phyloP scores from a whole-genome alignment of 1,284 basidiomycete species.

The Rhodotorula sp. region DNA sequence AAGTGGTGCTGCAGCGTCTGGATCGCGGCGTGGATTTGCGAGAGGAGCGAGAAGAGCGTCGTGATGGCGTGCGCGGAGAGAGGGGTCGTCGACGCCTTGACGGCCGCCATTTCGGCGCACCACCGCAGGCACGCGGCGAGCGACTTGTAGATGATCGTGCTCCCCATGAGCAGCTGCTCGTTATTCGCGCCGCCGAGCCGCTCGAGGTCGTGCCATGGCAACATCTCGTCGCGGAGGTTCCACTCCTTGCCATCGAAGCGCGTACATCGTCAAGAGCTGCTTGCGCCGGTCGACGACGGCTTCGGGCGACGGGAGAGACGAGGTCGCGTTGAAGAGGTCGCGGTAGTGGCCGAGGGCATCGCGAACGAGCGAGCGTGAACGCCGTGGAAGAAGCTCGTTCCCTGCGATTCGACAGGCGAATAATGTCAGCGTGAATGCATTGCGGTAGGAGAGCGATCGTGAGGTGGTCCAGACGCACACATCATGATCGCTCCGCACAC shows the following conservation, averaged over 20 bases:
- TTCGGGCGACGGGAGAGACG: neutral
- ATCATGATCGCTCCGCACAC: conserved; percentile 1
- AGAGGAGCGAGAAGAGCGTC: conserved; percentile 5
- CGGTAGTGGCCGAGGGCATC: conserved; percentile 9
- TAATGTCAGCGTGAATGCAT: neutral
- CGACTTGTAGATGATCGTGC: conserved; percentile 17
- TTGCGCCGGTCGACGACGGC: neutral
- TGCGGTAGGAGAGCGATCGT: no score
- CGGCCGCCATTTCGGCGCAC: conserved; percentile 13
- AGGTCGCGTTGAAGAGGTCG: conserved; percentile 12
- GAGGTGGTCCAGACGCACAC: conserved; percentile 3
- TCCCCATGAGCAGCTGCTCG: neutral
- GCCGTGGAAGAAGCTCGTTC: conserved; percentile 26
- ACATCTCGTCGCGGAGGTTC: conserved; percentile 4
- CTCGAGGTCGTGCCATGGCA: conserved; percentile 5
- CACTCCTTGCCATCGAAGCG: neutral
- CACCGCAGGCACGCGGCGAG: conserved; percentile 13
- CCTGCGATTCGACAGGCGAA: neutral
- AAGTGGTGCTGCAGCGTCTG: conserved; percentile 21
- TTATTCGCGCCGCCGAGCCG: conserved; percentile 5
- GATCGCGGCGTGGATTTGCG: conserved; percentile 10
- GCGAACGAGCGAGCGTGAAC: conserved; percentile 17
- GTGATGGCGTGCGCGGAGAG: neutral
- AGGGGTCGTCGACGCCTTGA: neutral
- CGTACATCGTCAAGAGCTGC: neutral